Evolutionary conservation across 345 rosid species (phyloP).

Genomic region (Zanthoxylum bungeanum): DNA sequence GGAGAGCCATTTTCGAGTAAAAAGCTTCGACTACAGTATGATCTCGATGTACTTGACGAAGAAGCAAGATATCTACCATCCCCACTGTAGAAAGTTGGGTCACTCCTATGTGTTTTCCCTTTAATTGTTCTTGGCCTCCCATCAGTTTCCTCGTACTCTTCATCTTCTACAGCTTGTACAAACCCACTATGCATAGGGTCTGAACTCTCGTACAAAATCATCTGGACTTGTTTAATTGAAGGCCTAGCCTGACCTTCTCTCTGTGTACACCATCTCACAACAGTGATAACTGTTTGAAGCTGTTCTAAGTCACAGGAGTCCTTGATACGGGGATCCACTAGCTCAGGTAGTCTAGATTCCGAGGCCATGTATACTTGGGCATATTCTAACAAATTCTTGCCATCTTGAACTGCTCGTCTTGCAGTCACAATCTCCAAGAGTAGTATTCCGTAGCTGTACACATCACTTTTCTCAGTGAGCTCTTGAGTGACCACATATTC

Average conservation of each 20-base stretch:
- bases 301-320: slow-evolving; percentile 69
- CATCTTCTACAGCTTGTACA: slow-evolving; percentile 58
- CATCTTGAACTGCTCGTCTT: slow-evolving; percentile 73
- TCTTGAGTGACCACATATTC: slow-evolving; percentile 84
- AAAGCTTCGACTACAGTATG: slow-evolving; percentile 84
- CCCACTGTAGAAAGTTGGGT: slow-evolving; percentile 45
- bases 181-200: slow-evolving; percentile 78
- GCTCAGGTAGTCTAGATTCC: slow-evolving; percentile 49
- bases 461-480: slow-evolving; percentile 87
- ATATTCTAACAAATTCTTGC: slow-evolving; percentile 75
- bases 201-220: slow-evolving; percentile 77
- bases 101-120: slow-evolving; percentile 53
- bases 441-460: slow-evolving; percentile 92
- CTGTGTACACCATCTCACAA: slow-evolving; percentile 91
- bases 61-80: slow-evolving; percentile 76
- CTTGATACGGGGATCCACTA: slow-evolving; percentile 62
- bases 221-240: slow-evolving; percentile 80
- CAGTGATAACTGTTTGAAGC: slow-evolving; percentile 57
- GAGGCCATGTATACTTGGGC: slow-evolving; percentile 50
- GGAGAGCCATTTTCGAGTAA: slow-evolving; percentile 84
- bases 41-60: slow-evolving; percentile 89
- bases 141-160: slow-evolving; percentile 55
- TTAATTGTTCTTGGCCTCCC: slow-evolving; percentile 57
- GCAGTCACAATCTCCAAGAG: slow-evolving; percentile 79
- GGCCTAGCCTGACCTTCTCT: slow-evolving; percentile 78